Percentiles rank a stretch among this genome's conserved stretches.
Evolutionary conservation across 495 filamentous ascomycete species (phyloP).

Genomic region (Platismatia glauca): DNA sequence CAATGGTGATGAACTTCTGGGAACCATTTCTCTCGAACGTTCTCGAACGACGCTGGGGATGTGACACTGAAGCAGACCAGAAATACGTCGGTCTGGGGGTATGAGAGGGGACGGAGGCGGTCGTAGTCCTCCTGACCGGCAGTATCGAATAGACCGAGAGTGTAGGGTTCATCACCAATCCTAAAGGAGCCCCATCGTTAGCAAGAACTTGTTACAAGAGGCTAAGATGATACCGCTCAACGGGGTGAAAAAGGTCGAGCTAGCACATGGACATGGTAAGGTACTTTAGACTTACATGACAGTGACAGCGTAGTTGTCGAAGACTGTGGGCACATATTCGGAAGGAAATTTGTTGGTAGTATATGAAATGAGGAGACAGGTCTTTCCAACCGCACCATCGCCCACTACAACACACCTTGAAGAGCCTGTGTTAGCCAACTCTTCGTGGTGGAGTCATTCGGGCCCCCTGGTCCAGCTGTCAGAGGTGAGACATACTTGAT

Average conservation of each 20-base stretch:
- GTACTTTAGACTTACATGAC: slow-evolving; percentile 70
- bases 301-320: slow-evolving; percentile 99
- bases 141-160: slow-evolving; percentile 94
- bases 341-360: slow-evolving; percentile 99
- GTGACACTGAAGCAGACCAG: slow-evolving; percentile 98
- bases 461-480: not conserved
- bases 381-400: slow-evolving; percentile 98
- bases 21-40: slow-evolving; percentile 99
- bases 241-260: not conserved
- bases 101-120: no score
- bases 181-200: slow-evolving; percentile 40
- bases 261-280: not conserved
- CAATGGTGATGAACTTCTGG: slow-evolving; percentile 98
- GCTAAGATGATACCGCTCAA: not conserved
- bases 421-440: slow-evolving; percentile 1
- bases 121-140: no score
- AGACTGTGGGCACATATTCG: slow-evolving; percentile 98
- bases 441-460: not conserved
- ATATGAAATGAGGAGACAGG: slow-evolving; percentile 96
- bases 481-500: slow-evolving; percentile 58
- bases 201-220: not conserved
- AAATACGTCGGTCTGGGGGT: slow-evolving; percentile 98
- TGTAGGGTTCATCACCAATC: slow-evolving; percentile 99
- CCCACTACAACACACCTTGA: slow-evolving; percentile 93
- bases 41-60: slow-evolving; percentile 97